Evolutionary conservation across 2,329 filamentous ascomycete genomes (phyloP), one percentile per base, ranked within the genome.

Genomic region (Phialemoniopsis sp.): DNA sequence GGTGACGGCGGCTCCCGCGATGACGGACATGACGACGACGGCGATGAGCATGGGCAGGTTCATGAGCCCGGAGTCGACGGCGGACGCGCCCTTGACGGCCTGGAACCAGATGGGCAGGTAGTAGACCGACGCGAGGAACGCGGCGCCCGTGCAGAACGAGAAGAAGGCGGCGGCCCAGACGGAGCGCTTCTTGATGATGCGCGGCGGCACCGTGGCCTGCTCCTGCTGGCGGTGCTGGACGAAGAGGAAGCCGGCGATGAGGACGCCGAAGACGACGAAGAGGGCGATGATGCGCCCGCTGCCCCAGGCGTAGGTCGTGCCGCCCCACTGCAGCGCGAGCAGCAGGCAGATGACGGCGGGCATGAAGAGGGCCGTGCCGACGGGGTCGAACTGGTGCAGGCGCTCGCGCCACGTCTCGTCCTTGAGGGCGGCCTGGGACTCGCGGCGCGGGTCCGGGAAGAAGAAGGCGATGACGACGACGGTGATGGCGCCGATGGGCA

Each of bases 291-390:
- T 52, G 28, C 54, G 53, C 8, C 47, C 51, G 37, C 45, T 49
- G 19, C 40, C 43, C 62, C 62, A 66, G 2, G 48, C 18, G 37
- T 63, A 57, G 30, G 48, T 54, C 10, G 46, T 54, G 16, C 60
- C 62, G 37, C 62, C 62, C 65, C 65, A 71, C 41, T 70, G 64
- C 8, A 73, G 53, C 5, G 67, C 68, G 15, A 73, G 52, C 2
- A 70, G 49, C 8, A 70, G 59, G 41, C 64, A 68, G 33, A 68
- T 50, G 13, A 67, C 59, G 12, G 60, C 40, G 9, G 49, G 46
- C 21, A 50, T 37, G 21, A 54, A 42, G 13, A 51, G 32, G 4
- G 46, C 4, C 6, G 40, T 46, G 37, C 49, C 52, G 26, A 43
- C 14, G 4, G 41, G 33, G 34, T 54, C 52, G 35, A 52, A 39